Base-by-base conservation (phyloP, 192 early-diverging fungal genomes). In the Jimgerdemannia lactiflua region DNA sequence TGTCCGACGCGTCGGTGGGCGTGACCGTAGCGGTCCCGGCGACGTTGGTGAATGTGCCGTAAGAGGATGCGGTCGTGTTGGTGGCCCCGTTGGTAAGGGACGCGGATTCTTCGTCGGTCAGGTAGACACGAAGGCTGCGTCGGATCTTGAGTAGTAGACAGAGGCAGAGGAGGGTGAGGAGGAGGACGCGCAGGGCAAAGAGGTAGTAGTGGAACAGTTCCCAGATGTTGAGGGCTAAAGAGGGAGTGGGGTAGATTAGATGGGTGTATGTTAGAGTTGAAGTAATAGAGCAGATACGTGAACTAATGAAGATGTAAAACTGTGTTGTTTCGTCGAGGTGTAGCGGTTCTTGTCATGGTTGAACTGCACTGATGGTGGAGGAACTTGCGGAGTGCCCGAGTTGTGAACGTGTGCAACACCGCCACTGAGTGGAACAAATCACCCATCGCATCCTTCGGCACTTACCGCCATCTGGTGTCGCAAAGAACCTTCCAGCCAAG, bases 11-110 rank as follows among this genome's bases (percentile, higher is more conserved):
- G 29, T 29, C 29, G 29, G 29, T 29, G 29, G 29, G 29, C 29
- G 29, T 29, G 29, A 29, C 29, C 29, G 29, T 29, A 59, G 49
- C 49, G 49, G 6, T 59, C 8, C 2, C 49, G 49, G 8, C 49
- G 49, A 0, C 49, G 14, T 59, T 14, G 6, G 49, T 40, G 65
- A 77, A 79, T 10, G 84, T 80, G 3, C 79, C 82, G 41, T 73
- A 79, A 8, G 80, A 65, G 19, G 78, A 70, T 7, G 20, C 44
- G 43, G 64, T 59, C 49, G 49, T 59, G 49, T 29, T 29, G 29
- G 29, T 29, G 29, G 29, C 1, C 29, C 49, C 49, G 14, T 59
- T 14, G 14, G 49, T 14, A 59, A 59, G 49, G 49, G 49, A 14
- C 6, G 49, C 49, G 6, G 49, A 59, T 14, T 59, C 49, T 59